Conservation (phyloP, 106 monocot genomes). For the Vanilla planifolia region DNA sequence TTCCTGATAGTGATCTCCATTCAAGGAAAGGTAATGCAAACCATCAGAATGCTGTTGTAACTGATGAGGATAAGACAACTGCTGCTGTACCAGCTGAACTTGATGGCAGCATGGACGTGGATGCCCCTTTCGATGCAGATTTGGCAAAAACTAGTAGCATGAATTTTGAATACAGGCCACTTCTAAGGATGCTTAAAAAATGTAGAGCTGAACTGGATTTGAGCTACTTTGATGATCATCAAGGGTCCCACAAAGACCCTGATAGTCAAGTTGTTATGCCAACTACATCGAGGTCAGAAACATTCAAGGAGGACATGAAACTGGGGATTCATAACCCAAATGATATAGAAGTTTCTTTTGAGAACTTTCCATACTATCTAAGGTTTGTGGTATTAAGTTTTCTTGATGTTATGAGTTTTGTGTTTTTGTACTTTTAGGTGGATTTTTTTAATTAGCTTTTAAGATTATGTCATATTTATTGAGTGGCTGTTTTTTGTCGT, state of each 20-base stretch:
- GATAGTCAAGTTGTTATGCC: constrained; percentile 23
- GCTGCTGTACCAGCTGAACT: constrained; percentile 18
- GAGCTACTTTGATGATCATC: constrained; percentile 42
- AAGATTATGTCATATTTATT: neutral
- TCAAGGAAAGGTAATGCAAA: constrained; percentile 24
- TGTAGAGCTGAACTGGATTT: constrained; percentile 50
- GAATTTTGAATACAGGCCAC: constrained; percentile 34
- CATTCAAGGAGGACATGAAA: constrained; percentile 61
- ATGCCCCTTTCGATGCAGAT: constrained; percentile 31
- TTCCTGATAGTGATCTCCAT: constrained; percentile 18
- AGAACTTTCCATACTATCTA: constrained; percentile 88
- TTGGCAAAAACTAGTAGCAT: constrained; percentile 24
- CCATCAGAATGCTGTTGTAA: constrained; percentile 17
- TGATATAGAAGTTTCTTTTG: constrained; percentile 65
- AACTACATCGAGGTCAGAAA: constrained; percentile 44
- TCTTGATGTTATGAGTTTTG: neutral
- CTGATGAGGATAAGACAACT: constrained; percentile 22
- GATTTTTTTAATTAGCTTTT: neutral
- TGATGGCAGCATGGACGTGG: constrained; percentile 25
- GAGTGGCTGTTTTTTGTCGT: neutral
- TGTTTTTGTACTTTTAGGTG: neutral
- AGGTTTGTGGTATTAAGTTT: constrained; percentile 31
- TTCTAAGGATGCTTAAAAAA: constrained; percentile 43
- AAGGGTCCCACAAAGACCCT: constrained; percentile 31
- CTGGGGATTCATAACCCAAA: constrained; percentile 57